A percentile compares a stretch with the other conserved stretches of the same genome.
Conservation (phyloP, 2,329 filamentous ascomycete species). For the Fusarium kyushuense region DNA sequence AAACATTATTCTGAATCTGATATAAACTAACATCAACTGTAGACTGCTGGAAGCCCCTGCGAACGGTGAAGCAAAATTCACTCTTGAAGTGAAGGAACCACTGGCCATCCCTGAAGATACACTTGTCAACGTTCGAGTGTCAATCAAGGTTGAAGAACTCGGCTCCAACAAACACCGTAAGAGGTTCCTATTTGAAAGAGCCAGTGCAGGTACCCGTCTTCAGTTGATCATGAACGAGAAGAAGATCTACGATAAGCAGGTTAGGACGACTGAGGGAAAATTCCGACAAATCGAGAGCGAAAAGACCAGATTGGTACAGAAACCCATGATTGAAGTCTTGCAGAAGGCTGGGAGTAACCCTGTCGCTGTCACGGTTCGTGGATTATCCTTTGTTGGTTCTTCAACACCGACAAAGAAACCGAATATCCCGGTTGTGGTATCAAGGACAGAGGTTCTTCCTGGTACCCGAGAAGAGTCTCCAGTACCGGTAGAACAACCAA, state of each 20-base stretch:
- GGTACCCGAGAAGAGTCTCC: background rate
- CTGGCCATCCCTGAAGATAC: background rate
- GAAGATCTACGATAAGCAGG: background rate
- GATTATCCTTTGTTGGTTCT: background rate
- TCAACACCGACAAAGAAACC: background rate
- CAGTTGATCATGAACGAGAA: slow-evolving; percentile 6
- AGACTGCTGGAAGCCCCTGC: background rate
- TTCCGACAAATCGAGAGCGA: background rate
- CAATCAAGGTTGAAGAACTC: background rate
- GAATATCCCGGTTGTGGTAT: background rate
- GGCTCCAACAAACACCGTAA: background rate
- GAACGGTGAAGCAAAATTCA: background rate
- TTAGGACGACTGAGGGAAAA: background rate
- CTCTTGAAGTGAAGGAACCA: background rate
- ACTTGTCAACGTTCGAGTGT: background rate
- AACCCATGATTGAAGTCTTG: background rate
- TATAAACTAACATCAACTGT: background rate
- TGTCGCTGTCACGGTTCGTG: background rate
- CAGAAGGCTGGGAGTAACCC: background rate
- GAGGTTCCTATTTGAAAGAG: background rate
- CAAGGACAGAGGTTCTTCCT: background rate
- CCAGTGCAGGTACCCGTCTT: background rate
- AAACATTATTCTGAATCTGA: rapidly evolving
- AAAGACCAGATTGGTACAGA: background rate
- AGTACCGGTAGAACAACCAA: background rate